Evolutionary conservation across 306 rosid genomes (phyloP).

Genomic region (Cicer cuneatum): DNA sequence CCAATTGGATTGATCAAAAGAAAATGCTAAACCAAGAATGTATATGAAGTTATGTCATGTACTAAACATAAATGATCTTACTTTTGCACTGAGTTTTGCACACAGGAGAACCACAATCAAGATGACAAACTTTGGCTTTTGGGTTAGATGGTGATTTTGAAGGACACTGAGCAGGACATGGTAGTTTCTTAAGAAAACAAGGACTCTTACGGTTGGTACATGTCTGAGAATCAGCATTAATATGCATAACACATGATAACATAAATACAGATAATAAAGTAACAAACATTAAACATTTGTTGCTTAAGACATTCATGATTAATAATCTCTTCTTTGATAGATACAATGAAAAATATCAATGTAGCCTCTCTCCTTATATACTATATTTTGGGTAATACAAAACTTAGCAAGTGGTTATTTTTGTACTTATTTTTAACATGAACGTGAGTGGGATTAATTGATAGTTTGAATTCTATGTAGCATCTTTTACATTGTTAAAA

Average conservation of each 20-base stretch:
- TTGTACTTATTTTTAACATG: constrained; percentile 20
- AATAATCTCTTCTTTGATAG: constrained; percentile 18
- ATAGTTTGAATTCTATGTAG: constrained; percentile 16
- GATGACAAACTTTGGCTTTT: constrained; percentile 64
- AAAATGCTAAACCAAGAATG: neutral
- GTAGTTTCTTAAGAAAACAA: constrained; percentile 53
- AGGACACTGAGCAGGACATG: constrained; percentile 69
- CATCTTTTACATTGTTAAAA: constrained; percentile 37
- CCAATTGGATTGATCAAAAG: neutral
- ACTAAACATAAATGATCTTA: constrained; percentile 40
- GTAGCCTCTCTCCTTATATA: constrained; percentile 19
- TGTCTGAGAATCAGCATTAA: constrained; percentile 40
- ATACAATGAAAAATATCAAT: constrained; percentile 4
- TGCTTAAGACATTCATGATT: constrained; percentile 50
- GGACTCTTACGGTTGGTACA: constrained; percentile 52
- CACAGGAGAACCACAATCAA: constrained; percentile 68
- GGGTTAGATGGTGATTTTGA: constrained; percentile 51
- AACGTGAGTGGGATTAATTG: constrained; percentile 6
- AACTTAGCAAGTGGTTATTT: constrained; percentile 45
- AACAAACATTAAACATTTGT: constrained; percentile 33
- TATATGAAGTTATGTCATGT: neutral
- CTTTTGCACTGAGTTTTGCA: constrained; percentile 81
- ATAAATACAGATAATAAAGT: constrained; percentile 43
- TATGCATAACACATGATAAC: constrained; percentile 41
- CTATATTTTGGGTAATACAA: constrained; percentile 16